These are phyloP conservation scores for Paramecium bursaria DNA, from an alignment of 73 alveolate species.

Conservation along the genomic window DNA sequence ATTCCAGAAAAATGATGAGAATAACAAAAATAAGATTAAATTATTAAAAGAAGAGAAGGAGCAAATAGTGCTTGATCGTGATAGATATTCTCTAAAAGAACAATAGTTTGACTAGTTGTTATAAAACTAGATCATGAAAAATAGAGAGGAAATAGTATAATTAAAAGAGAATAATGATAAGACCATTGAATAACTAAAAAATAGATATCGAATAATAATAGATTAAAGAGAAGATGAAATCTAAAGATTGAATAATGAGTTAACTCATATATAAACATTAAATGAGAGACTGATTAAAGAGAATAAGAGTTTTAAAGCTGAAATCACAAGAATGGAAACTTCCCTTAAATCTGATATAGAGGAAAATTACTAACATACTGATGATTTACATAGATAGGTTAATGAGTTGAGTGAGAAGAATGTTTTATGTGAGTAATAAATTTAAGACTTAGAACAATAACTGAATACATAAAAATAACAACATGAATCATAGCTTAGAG, in stretches of 20 bases:
- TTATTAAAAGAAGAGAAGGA: conserved; percentile 45
- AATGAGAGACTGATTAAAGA: conserved; percentile 51
- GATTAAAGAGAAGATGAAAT: conserved; percentile 59
- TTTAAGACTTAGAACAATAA: conserved; percentile 4
- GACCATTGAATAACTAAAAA: background rate
- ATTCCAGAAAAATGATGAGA: conserved; percentile 43
- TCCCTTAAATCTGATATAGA: conserved; percentile 31
- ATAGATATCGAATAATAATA: conserved; percentile 45
- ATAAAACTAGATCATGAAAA: background rate
- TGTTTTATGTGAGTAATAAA: background rate
- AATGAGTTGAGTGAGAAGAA: conserved; percentile 39
- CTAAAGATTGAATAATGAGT: conserved; percentile 39
- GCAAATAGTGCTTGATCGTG: conserved; percentile 26
- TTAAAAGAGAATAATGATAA: conserved; percentile 38
- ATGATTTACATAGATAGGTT: conserved; percentile 44
- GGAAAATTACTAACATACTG: conserved; percentile 11
- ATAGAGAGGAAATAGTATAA: conserved; percentile 38
- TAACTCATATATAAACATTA: background rate
- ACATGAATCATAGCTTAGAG: conserved; percentile 23
- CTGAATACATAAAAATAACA: background rate
- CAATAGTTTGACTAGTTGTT: conserved; percentile 38
- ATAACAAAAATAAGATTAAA: background rate
- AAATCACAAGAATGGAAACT: conserved; percentile 28
- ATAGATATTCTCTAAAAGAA: conserved; percentile 52
- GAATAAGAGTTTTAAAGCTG: conserved; percentile 18